Base-by-base conservation (phyloP, 2,329 filamentous ascomycete species). In the Bipolaris gigantea region DNA sequence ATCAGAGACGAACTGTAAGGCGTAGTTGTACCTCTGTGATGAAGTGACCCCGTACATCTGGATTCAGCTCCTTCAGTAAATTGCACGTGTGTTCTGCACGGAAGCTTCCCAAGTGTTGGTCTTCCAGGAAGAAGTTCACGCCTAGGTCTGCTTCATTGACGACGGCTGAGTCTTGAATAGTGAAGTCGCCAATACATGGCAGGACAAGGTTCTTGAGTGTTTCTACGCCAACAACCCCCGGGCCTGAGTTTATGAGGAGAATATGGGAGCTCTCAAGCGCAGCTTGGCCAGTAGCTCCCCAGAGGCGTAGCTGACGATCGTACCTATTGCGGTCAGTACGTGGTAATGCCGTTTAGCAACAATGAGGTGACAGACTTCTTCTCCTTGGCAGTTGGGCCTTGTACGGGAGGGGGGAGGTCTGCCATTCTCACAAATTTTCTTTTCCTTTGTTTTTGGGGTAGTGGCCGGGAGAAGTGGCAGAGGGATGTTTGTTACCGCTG, bases 131-230 rank as follows among this genome's bases (percentile, higher is more conserved):
- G 81, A 99, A 99, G 76, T 99, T 99, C 59, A 97, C 88, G 4
- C 95, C 94, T 36, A 99, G 79, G 67, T 99, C 94, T 38, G 86
- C 81, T 63, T 96, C 88, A 1, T 79, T 80, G n/a, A 99, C 92
- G 2, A 82, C 74, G 1, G 86, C 84, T 6, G 89, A 86, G 67
- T 99, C 94, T 48, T 89, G 88, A 57, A 99, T 96, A 0, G 90
- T 95, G 73, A 97, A 99, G 23, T 86, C 85, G 8, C 94, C 95
- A 65, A 97, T 89, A 3, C 92, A 88, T 53, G 94, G 94, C 8
- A 99, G 79, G 3, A 99, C 90, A n/a, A 99, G 84, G 71, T 99
- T 99, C 81, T 99, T 99, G 57, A 99, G 82, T 0, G 92, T 87
- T 75, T 99, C 94, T 11, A 95, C 83, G 13, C 92, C 94, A 32